Evolutionary conservation across 441 rosid species (phyloP).

Genomic region (Arabidopsis lyrata): DNA sequence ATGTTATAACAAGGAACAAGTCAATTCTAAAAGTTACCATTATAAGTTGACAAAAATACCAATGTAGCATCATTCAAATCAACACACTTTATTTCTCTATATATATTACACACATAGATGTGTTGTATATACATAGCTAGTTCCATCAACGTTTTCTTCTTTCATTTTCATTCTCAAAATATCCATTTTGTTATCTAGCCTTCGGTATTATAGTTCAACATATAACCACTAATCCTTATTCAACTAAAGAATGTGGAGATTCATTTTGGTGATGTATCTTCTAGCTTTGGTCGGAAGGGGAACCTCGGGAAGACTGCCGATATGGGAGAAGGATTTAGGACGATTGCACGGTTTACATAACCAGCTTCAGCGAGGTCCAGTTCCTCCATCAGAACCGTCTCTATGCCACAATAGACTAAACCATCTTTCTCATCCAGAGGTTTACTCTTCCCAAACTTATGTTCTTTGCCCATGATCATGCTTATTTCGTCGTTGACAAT

Average conservation of each 20-base stretch:
- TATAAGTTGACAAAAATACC: constrained; percentile 27
- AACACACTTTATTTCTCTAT: not conserved
- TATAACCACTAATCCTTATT: not conserved
- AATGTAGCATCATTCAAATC: constrained; percentile 17
- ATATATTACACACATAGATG: not conserved
- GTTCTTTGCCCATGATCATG: constrained; percentile 43
- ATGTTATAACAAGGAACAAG: constrained; percentile 24
- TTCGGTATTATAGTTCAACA: constrained; percentile 12
- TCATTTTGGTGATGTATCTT: constrained; percentile 20
- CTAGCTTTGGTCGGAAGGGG: constrained; percentile 27
- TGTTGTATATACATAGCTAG: not conserved
- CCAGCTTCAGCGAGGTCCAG: constrained; percentile 41
- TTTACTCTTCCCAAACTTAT: constrained; percentile 31
- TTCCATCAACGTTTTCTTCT: constrained; percentile 4
- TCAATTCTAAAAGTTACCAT: constrained; percentile 30
- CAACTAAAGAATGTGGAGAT: constrained; percentile 36
- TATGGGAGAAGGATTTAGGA: constrained; percentile 25
- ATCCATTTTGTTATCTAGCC: not conserved
- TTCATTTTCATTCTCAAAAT: not conserved
- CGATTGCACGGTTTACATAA: constrained; percentile 13
- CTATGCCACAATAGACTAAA: constrained; percentile 38
- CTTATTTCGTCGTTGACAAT: not conserved
- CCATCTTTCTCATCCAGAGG: constrained; percentile 36
- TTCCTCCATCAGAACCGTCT: constrained; percentile 47
- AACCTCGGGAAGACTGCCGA: not conserved